Conservation (phyloP, 768 basidiomycete genomes). For the Calvatia gigantea region DNA sequence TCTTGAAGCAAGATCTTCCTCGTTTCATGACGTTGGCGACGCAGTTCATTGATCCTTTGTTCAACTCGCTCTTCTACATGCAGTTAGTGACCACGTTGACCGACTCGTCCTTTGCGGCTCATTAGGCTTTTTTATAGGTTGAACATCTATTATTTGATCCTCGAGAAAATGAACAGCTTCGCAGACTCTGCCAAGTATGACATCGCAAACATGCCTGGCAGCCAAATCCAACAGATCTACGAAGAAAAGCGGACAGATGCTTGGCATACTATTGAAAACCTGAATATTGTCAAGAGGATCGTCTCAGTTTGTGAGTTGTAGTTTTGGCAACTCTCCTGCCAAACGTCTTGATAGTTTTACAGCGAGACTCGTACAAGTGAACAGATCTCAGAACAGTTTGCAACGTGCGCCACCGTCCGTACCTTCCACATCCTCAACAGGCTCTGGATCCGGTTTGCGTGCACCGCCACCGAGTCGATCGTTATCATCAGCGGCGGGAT, state of each 20-base stretch:
- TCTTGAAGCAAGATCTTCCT: slow-evolving; percentile 89
- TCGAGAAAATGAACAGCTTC: slow-evolving; percentile 92
- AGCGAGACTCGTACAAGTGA: slow-evolving; percentile 70
- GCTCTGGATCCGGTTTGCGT: slow-evolving; percentile 31
- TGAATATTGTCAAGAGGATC: slow-evolving; percentile 81
- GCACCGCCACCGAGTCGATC: slow-evolving; percentile 37
- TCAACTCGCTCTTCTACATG: slow-evolving; percentile 99
- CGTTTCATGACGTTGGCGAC: slow-evolving; percentile 87
- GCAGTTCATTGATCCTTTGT: slow-evolving; percentile 94
- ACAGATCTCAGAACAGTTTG: slow-evolving; percentile 23
- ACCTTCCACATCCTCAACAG: slow-evolving; percentile 29
- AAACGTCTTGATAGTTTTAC: slow-evolving; percentile 1
- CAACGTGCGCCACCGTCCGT: slow-evolving; percentile 31
- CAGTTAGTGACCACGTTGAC: slow-evolving; percentile 57
- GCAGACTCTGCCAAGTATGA: slow-evolving; percentile 77
- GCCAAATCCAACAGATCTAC: slow-evolving; percentile 75
- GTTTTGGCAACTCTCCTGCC: neutral
- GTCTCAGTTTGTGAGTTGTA: slow-evolving; percentile 81
- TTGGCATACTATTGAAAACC: slow-evolving; percentile 70
- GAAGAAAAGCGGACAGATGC: slow-evolving; percentile 82
- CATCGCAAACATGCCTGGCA: slow-evolving; percentile 55
- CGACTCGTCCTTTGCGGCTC: neutral
- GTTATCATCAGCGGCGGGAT: slow-evolving; percentile 28
- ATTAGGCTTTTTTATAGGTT: slow-evolving; percentile 49
- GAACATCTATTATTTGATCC: slow-evolving; percentile 90